These are phyloP conservation scores for Cladosporium colombiae DNA, from an alignment of 2,329 filamentous ascomycete species.

Conservation along the genomic window DNA sequence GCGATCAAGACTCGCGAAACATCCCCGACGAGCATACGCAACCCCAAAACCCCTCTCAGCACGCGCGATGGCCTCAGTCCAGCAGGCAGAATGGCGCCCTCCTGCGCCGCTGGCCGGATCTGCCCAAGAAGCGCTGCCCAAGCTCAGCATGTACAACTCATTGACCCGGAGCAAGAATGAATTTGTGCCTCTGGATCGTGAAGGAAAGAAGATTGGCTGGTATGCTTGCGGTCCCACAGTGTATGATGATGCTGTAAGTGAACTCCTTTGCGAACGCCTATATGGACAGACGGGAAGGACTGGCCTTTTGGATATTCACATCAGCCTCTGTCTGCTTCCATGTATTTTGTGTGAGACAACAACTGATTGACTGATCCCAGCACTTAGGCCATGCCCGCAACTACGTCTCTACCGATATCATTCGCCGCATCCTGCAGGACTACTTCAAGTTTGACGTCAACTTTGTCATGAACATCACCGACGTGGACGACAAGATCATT, in stretches of 20 bases:
- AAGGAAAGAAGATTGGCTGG: conserved; percentile 72
- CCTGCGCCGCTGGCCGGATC: conserved; percentile 37
- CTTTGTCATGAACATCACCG: conserved; percentile 93
- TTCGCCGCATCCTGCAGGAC: conserved; percentile 76
- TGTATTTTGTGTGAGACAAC: background rate
- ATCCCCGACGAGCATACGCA: conserved; percentile 8
- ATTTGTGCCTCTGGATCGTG: conserved; percentile 71
- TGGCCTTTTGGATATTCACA: background rate
- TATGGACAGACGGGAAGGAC: background rate
- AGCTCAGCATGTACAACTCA: conserved; percentile 77
- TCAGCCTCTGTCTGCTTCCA: background rate
- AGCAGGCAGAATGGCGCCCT: conserved; percentile 35
- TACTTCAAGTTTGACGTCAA: conserved; percentile 82
- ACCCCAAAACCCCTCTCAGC: conserved; percentile 5
- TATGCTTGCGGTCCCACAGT: conserved; percentile 84
- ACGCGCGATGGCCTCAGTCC: conserved; percentile 12
- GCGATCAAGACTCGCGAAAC: conserved; percentile 2
- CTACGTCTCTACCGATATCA: conserved; percentile 88
- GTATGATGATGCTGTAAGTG: conserved; percentile 66
- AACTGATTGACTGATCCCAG: conserved; percentile 21
- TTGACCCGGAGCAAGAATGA: conserved; percentile 72
- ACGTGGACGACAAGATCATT: conserved; percentile 68
- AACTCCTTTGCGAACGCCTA: background rate
- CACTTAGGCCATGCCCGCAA: conserved; percentile 84
- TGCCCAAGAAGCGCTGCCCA: conserved; percentile 40